phyloP scores from a whole-genome alignment of 2,329 filamentous ascomycete species.

The Thermochaetoides dissita region DNA sequence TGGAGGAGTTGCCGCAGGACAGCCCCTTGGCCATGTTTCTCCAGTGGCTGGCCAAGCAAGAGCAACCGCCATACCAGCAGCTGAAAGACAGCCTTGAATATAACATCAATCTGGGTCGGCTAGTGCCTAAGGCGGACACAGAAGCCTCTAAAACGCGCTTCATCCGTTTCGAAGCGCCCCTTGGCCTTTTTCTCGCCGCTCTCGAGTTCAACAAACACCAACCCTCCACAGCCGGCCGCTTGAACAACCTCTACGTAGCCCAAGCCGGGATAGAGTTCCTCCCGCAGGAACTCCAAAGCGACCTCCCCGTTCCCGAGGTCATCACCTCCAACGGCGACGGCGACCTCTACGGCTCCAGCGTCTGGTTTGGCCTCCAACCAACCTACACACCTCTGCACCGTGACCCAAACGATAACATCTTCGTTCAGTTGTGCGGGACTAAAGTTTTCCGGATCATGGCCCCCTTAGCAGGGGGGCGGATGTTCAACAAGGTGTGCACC shows the following conservation, averaged over 20 bases:
- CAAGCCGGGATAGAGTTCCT: slow-evolving; percentile 62
- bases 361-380: slow-evolving; percentile 79
- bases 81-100: background rate
- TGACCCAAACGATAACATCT: slow-evolving; percentile 89
- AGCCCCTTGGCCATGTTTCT: too few relatives aligned
- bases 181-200: slow-evolving; percentile 50
- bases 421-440: slow-evolving; percentile 62
- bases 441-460: slow-evolving; percentile 63
- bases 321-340: slow-evolving; percentile 52
- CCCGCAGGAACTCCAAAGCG: slow-evolving; percentile 44
- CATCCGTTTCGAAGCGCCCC: slow-evolving; percentile 44
- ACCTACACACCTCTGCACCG: slow-evolving; percentile 84
- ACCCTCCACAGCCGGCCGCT: slow-evolving; percentile 6
- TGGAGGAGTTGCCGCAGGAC: too few relatives aligned
- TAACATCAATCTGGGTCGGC: background rate
- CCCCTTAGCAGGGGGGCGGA: slow-evolving; percentile 44
- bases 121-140: background rate
- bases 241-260: slow-evolving; percentile 61
- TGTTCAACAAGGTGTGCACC: slow-evolving; percentile 45
- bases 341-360: slow-evolving; percentile 72
- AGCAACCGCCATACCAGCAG: too few relatives aligned
- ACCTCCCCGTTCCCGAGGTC: slow-evolving; percentile 54
- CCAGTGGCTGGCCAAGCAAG: too few relatives aligned
- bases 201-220: slow-evolving; percentile 30
- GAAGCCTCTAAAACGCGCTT: slow-evolving; percentile 21